Base-by-base conservation (phyloP, 2,329 filamentous ascomycete genomes). In the Rhynchosporium secalis region DNA sequence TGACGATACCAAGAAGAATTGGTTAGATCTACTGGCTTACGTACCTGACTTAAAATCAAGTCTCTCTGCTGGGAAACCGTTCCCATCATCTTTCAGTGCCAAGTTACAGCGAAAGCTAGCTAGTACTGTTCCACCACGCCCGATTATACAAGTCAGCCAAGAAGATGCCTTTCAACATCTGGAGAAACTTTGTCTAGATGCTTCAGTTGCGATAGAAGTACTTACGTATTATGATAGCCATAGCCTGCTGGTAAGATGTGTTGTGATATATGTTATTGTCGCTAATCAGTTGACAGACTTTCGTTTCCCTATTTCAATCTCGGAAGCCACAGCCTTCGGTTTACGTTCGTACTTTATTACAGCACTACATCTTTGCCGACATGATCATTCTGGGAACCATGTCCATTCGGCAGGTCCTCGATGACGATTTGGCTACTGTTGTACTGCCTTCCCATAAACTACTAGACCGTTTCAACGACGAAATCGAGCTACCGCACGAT, bases 41-140 rank as follows among this genome's bases (percentile, higher is more conserved):
- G 76, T 93, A 56, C 76, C 80, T 3, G 71, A 75, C 0, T 80
- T 96, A 58, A 79, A 83, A 62, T 79, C 80, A 33, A 86, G 88
- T 0, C 83, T 88, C 60, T 69, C 76, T 0, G 75, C 94, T 2
- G 89, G 86, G 0, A 86, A 81, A 56, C 75, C 84, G 0, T 86
- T 96, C 0, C 83, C 87, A 0, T 86, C 87, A n/a, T 86, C 93
- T 0, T 98, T 97, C 74, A 97, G 92, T 70, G 85, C 86, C 29
- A 96, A 96, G 73, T 83, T 98, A 43, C 95, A 99, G 73, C 85
- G 93, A n/a, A 89, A 89, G 66, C 81, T 99, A 38, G 93, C 95
- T 0, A 97, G 92, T 69, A 97, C 92, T 0, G 93, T 97, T 70
- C 95, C 95, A 3, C 95, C 95, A 7, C 85, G 94, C 8, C 93